Evolutionary conservation across 1,284 basidiomycete species (phyloP).

Genomic region (Ganoderma sinense): DNA sequence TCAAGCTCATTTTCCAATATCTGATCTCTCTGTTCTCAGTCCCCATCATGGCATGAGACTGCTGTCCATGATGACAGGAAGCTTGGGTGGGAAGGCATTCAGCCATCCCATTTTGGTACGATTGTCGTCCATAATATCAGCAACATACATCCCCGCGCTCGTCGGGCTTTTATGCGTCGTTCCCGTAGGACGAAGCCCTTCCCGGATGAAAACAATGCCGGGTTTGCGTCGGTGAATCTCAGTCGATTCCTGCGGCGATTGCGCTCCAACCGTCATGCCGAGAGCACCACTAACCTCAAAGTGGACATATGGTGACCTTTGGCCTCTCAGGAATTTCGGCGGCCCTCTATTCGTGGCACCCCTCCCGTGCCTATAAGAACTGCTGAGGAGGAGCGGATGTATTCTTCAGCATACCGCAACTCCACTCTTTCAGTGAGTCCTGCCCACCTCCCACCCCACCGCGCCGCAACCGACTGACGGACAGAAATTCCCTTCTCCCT

Average conservation of each 20-base stretch:
- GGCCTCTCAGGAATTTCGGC: background rate
- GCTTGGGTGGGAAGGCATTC: background rate
- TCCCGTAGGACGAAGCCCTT: background rate
- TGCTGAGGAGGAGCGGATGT: background rate
- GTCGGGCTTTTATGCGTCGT: background rate
- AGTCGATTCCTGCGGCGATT: background rate
- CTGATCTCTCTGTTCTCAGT: background rate
- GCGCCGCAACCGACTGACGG: background rate
- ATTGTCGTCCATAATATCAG: background rate
- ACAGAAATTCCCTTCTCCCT: background rate
- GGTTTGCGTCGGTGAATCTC: background rate
- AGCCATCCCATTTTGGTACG: background rate
- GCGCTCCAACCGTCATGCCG: background rate
- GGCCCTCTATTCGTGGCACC: too few relatives aligned
- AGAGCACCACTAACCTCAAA: background rate
- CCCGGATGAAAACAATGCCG: background rate
- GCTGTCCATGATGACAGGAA: background rate
- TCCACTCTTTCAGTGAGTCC: slow-evolving; percentile 8
- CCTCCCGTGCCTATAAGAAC: background rate
- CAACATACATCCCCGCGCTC: background rate
- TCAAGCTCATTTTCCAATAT: background rate
- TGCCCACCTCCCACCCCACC: background rate
- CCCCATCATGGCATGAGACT: background rate
- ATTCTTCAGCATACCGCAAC: background rate
- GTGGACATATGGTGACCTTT: background rate